Evolutionary conservation across 208 protist genomes (phyloP).

Genomic region (Herpetomonas samuelpessoai): DNA sequence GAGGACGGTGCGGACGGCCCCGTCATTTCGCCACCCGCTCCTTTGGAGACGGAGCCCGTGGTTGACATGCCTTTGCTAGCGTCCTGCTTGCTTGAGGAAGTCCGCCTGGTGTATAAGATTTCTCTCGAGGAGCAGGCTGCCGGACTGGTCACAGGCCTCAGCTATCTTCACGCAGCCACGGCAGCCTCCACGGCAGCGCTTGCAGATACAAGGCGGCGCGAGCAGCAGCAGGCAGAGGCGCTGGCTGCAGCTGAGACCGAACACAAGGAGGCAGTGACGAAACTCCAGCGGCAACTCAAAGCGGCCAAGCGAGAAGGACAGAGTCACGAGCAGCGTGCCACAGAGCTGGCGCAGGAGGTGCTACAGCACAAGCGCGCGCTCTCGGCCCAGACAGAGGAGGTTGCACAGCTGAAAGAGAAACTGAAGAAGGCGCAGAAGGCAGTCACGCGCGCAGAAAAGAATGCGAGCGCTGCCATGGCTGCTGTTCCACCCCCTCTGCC

Average conservation of each 20-base stretch:
- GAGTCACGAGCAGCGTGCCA: conserved; percentile 5
- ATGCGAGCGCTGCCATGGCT: conserved; percentile 6
- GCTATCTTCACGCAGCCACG: neutral
- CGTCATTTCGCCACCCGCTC: no score
- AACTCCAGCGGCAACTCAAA: conserved; percentile 9
- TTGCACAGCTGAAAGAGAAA: conserved; percentile 19
- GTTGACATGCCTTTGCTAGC: no score
- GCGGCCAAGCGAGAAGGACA: conserved; percentile 11
- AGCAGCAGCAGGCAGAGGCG: conserved; percentile 1
- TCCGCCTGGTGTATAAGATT: no score
- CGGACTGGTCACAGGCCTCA: neutral
- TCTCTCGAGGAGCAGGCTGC: no score
- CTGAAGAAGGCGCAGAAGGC: conserved; percentile 12
- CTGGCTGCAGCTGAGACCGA: neutral
- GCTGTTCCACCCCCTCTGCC: neutral
- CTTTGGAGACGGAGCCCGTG: no score
- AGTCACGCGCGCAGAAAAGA: neutral
- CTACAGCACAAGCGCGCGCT: conserved; percentile 19
- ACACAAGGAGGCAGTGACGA: conserved; percentile 2
- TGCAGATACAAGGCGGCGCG: neutral
- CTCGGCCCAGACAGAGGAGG: conserved; percentile 14
- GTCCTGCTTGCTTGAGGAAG: no score
- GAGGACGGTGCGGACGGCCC: no score
- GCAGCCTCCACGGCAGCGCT: neutral
- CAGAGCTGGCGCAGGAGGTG: conserved; percentile 17